Base-by-base conservation (phyloP, 176 grass and related monocot species). In the Oryza punctata region DNA sequence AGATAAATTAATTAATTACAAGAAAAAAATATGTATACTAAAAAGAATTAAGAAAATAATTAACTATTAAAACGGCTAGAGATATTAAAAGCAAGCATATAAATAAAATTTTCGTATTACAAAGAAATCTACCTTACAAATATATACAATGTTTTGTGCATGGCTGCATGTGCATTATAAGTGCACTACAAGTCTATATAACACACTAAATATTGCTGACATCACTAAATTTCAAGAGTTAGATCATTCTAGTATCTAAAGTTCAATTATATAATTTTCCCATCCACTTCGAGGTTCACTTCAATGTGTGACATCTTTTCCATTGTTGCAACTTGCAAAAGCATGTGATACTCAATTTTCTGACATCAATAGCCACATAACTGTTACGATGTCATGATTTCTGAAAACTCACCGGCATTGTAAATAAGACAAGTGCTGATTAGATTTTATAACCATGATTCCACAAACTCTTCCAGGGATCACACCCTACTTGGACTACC, bases 1-100 rank as follows among this genome's bases (percentile, higher is more conserved):
- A 41, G n/a, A 75, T 69, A 28, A 80, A 19, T 21, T n/a, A 76
- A 84, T 33, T 26, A 67, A 37, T 37, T 25, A 84, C 1, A 82
- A 71, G 6, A 76, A 45, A 28, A 28, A 81, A 23, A 0, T 28
- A 78, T 52, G 12, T 21, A 24, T 10, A 14, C 6, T 67, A 24
- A 32, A 32, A 75, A 30, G 5, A 19, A 69, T 67, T 64, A 73
- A 73, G 14, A 37, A 23, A 66, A 28, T 40, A 67, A 43, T 15
- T 41, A 68, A 3, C 14, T 0, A 3, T 10, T 35, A 52, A 69
- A 45, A 69, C 50, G 45, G 12, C 1, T n/a, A 10, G 26, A 41
- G 13, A 63, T 26, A 64, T 61, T 47, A 10, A 14, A 80, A 81
- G 32, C 10, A 80, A 76, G 43, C 3, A 29, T 47, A 37, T 54